Base-by-base conservation (phyloP, 768 basidiomycete species). In the Macrolepiota dolichaula region DNA sequence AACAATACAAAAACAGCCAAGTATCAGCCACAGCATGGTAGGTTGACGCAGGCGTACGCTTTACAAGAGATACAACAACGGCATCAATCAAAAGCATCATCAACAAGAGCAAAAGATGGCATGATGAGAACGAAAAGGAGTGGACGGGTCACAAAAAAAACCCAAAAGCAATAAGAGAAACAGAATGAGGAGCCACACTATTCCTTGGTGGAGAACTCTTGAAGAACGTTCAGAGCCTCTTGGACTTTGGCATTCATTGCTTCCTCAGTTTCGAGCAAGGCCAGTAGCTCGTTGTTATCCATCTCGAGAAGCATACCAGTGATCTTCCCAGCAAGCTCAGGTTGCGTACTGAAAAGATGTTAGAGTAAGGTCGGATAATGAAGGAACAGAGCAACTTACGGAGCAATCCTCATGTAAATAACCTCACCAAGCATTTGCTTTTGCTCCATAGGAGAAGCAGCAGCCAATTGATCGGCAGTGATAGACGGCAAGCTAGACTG, bases 401-500 rank as follows among this genome's bases (percentile, higher is more conserved):
- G 70, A 61, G 81, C 84, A 65, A 98, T 96, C 72, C 86, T 89
- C 84, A 96, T 88, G 79, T 98, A 98, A 67, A 98, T 86, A 53
- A 91, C 86, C 77, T 99, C 97, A 67, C 97, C 97, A 51, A 99
- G 82, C 90, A 98, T 94, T 76, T 99, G 97, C 82, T 99, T 99
- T 85, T 98, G 95, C 76, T 98, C 96, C 69, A 86, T 81, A 22
- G 92, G 78, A 51, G 84, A 86, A 62, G 92, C 82, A 61, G 77
- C 74, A 24, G 87, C 76, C 46, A 81, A 78, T 19, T 82, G 81
- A 61, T 81, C 71, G 55, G 82, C 69, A 40, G 78, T 79, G 64
- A 85, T 71, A 10, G 73, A 71, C n/a, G 82, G 74, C 51, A 76
- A 74, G 37, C 80, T 75, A 50, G 76, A 61, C 17, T 71, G 74